Conservation (phyloP, 139 green algal genomes). For the Penium margaritaceum region DNA sequence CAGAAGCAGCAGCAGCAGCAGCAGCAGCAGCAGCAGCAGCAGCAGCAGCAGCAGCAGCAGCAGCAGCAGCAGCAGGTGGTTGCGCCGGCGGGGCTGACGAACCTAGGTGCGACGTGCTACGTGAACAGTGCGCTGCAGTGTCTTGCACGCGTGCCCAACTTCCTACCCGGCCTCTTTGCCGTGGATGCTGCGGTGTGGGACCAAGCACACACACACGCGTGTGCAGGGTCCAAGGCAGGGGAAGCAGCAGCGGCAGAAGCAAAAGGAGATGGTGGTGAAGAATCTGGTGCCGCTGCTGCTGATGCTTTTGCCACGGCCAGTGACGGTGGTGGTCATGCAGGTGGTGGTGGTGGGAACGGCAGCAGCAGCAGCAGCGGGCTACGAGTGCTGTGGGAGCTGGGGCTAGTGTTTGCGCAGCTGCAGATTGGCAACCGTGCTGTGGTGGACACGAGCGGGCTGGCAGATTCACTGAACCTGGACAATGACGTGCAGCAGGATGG, state of each 20-base stretch:
- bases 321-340: too few species aligned
- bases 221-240: too few species aligned
- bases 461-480: constrained; percentile 63
- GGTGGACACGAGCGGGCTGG: constrained; percentile 64
- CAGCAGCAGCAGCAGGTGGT: too few species aligned
- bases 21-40: too few species aligned
- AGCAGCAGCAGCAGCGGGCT: too few species aligned
- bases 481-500: constrained; percentile 78
- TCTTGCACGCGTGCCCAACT: constrained; percentile 39
- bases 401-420: constrained; percentile 60
- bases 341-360: too few species aligned
- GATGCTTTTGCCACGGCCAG: too few species aligned
- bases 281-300: too few species aligned
- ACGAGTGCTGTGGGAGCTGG: constrained; percentile 40
- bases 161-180: constrained; percentile 28
- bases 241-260: too few species aligned
- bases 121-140: constrained; percentile 44
- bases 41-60: too few species aligned
- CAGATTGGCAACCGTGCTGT: constrained; percentile 49
- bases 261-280: too few species aligned
- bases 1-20: too few species aligned
- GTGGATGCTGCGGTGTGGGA: constrained; percentile 7
- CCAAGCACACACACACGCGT: not conserved
- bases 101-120: constrained; percentile 47
- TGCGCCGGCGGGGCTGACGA: constrained; percentile 35